These are phyloP conservation scores for Rhynchosporium agropyri DNA, from an alignment of 2,329 filamentous ascomycete genomes.

Conservation along the genomic window DNA sequence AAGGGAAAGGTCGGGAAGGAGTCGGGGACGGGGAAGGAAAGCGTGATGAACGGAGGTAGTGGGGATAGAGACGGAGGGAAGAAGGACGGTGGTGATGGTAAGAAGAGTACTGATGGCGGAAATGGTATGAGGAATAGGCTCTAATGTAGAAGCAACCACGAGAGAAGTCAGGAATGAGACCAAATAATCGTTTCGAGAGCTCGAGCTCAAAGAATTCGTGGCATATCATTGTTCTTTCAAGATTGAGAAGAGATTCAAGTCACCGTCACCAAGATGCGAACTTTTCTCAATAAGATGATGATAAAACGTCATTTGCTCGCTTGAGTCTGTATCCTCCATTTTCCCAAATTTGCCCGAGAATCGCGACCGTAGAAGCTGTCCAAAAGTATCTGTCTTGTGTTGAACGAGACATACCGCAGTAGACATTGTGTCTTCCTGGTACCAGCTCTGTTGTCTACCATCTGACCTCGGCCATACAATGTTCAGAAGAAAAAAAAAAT, in stretches of 20 bases:
- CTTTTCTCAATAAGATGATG: no score
- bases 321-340: not conserved
- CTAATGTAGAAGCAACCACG: not conserved
- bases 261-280: not conserved
- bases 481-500: no score
- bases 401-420: constrained; percentile 9
- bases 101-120: not conserved
- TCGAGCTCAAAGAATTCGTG: no score
- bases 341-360: not conserved
- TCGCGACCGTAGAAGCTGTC: constrained; percentile 1
- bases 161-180: no score
- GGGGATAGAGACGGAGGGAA: not conserved
- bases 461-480: not conserved
- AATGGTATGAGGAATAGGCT: not conserved
- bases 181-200: no score
- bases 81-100: not conserved
- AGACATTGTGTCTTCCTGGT: not conserved
- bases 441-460: not conserved
- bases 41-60: not conserved
- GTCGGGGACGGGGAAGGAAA: not conserved
- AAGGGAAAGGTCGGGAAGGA: constrained; percentile 13
- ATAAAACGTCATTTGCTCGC: not conserved
- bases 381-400: not conserved
- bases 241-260: not conserved
- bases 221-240: no score